Conservation (phyloP, 2,329 filamentous ascomycete species). For the Diplodia seriata region DNA sequence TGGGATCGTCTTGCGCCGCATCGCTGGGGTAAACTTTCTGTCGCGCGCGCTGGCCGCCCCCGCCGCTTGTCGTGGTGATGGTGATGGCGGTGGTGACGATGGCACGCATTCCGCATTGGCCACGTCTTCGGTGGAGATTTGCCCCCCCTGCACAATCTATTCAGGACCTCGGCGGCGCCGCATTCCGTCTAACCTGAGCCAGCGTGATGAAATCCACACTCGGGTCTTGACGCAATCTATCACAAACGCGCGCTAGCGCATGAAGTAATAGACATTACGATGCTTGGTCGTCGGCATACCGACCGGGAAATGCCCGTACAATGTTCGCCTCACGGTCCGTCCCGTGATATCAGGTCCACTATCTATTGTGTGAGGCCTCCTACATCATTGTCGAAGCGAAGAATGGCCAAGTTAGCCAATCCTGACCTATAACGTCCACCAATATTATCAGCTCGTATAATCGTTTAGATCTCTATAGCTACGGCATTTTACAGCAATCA, state of each 20-base stretch:
- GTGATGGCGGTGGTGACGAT: no score
- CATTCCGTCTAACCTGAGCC: not conserved
- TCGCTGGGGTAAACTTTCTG: no score
- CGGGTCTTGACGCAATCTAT: not conserved
- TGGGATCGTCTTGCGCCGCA: not conserved
- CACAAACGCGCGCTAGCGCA: not conserved
- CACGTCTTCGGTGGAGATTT: not conserved
- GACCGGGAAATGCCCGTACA: not conserved
- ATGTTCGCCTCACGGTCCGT: not conserved
- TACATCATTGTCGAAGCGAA: not conserved
- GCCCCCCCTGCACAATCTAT: not conserved
- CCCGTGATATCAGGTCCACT: not conserved
- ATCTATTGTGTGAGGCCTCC: not conserved
- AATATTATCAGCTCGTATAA: no score
- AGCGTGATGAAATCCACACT: no score
- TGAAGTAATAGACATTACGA: not conserved
- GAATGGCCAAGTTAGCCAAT: not conserved
- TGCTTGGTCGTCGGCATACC: not conserved
- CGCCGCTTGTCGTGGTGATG: no score
- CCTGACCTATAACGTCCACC: not conserved
- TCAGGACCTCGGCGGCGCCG: not conserved
- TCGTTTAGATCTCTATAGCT: not conserved
- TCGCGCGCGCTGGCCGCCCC: no score
- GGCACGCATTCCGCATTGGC: no score
- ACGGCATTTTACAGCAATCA: not conserved